A percentile compares a stretch with the other conserved stretches of the same genome.
Evolutionary conservation across 495 filamentous ascomycete species (phyloP).

Genomic region (Thozetella sp.): DNA sequence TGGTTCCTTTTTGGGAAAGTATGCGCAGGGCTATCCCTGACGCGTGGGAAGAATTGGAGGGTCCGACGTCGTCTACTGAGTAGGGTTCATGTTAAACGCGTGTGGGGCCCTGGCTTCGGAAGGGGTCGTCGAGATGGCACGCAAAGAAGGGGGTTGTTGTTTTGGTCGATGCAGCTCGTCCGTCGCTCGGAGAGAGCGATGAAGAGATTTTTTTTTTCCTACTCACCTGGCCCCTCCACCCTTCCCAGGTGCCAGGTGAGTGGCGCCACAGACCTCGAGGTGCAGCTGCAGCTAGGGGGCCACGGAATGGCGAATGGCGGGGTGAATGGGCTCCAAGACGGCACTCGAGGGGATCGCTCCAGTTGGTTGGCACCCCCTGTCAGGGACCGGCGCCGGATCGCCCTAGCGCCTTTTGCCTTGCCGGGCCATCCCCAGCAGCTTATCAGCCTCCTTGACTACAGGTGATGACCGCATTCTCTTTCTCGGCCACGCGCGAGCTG

Average conservation of each 20-base stretch:
- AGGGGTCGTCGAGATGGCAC: no score
- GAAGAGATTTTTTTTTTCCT: conserved; percentile 3
- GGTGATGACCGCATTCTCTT: not conserved
- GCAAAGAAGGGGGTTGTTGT: no score
- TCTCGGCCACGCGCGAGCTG: not conserved
- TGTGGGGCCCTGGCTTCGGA: no score
- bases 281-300: not conserved
- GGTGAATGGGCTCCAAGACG: not conserved
- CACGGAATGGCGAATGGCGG: not conserved
- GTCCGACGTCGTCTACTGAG: not conserved
- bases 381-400: not conserved
- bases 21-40: not conserved
- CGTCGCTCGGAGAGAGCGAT: not conserved
- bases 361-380: not conserved
- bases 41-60: not conserved
- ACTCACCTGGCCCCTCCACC: no score
- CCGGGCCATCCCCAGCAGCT: conserved; percentile 1
- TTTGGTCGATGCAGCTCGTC: not conserved
- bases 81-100: no score
- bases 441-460: conserved; percentile 3
- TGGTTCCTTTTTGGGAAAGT: conserved; percentile 2
- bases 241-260: no score
- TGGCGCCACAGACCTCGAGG: not conserved
- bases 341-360: not conserved
- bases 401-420: not conserved